Conservation (phyloP, 1,139 yeast species). For the Taiozyma sp. region DNA sequence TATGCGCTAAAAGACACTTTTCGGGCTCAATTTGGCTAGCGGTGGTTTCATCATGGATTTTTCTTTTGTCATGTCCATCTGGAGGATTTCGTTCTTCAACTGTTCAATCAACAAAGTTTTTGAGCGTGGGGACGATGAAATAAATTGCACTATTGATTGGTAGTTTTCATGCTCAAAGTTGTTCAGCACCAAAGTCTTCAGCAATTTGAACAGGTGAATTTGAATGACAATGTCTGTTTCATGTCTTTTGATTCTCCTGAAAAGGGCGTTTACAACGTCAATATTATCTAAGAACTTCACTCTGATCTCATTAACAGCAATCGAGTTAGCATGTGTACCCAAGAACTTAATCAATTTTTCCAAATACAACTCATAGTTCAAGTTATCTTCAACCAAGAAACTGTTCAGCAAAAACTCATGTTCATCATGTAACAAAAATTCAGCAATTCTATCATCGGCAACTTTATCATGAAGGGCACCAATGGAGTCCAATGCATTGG, state of each 20-base stretch:
- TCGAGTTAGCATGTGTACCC: constrained; percentile 9
- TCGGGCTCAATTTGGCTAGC: neutral
- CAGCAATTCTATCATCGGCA: constrained; percentile 11
- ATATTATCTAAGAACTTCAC: constrained; percentile 12
- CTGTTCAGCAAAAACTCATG: constrained; percentile 12
- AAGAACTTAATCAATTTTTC: constrained; percentile 16
- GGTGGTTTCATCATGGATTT: constrained; percentile 18
- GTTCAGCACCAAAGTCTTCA: constrained; percentile 12
- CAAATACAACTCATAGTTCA: constrained; percentile 20
- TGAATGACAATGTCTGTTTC: constrained; percentile 14
- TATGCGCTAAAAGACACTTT: neutral
- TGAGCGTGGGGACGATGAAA: neutral
- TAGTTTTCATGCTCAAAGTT: constrained; percentile 11
- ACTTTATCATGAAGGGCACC: constrained; percentile 15
- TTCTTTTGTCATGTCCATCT: constrained; percentile 4
- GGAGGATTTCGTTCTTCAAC: constrained; percentile 17
- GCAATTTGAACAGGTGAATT: constrained; percentile 17
- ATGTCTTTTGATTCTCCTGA: constrained; percentile 7
- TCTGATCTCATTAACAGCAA: constrained; percentile 17
- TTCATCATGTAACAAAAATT: constrained; percentile 10
- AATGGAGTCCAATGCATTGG: constrained; percentile 60
- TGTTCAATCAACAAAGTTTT: constrained; percentile 19
- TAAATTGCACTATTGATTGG: constrained; percentile 6
- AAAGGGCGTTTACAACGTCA: constrained; percentile 8
- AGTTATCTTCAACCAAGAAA: constrained; percentile 8